A percentile compares a stretch with the other conserved stretches of the same genome.
These are phyloP conservation scores for Helenozyma baotianmanensis DNA, from an alignment of 805 yeast genomes.

Conservation along the genomic window DNA sequence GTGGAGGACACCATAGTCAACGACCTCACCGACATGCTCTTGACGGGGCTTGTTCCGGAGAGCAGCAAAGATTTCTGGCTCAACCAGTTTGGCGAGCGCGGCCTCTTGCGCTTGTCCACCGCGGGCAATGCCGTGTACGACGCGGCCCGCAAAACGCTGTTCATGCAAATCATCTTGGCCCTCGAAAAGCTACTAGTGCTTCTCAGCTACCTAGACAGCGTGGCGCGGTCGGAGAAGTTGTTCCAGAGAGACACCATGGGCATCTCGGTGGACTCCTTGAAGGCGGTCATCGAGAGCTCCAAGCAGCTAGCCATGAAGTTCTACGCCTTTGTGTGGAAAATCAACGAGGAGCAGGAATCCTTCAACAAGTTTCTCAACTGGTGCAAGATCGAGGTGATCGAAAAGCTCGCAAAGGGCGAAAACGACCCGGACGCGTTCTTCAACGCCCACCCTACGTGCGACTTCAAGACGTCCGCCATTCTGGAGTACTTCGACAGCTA, in stretches of 20 bases:
- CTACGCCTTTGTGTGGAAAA: constrained; percentile 36
- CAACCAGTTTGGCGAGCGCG: constrained; percentile 65
- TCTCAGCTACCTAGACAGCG: constrained; percentile 38
- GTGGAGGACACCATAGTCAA: constrained; percentile 14
- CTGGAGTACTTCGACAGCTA: constrained; percentile 12
- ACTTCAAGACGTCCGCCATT: constrained; percentile 11
- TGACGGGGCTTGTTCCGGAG: constrained; percentile 52
- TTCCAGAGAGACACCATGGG: constrained; percentile 8
- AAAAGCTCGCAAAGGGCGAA: constrained; percentile 34
- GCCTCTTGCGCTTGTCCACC: constrained; percentile 51
- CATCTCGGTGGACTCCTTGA: constrained; percentile 3
- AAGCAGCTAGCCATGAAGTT: constrained; percentile 26
- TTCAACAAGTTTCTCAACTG: constrained; percentile 45
- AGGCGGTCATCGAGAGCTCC: constrained; percentile 9
- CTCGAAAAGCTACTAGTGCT: constrained; percentile 51
- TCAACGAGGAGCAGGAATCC: constrained; percentile 43
- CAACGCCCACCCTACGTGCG: constrained; percentile 11
- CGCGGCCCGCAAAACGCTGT: constrained; percentile 41
- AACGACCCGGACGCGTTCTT: constrained; percentile 21
- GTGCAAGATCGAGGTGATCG: constrained; percentile 34
- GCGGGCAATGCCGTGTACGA: constrained; percentile 50
- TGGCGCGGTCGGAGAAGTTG: constrained; percentile 12
- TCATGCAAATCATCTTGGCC: constrained; percentile 49
- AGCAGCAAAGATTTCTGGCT: constrained; percentile 54
- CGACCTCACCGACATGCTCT: constrained; percentile 40